A percentile compares a stretch with the other conserved stretches of the same genome.
Evolutionary conservation across 2,329 filamentous ascomycete genomes (phyloP).

Genomic region (Fusarium continuum): DNA sequence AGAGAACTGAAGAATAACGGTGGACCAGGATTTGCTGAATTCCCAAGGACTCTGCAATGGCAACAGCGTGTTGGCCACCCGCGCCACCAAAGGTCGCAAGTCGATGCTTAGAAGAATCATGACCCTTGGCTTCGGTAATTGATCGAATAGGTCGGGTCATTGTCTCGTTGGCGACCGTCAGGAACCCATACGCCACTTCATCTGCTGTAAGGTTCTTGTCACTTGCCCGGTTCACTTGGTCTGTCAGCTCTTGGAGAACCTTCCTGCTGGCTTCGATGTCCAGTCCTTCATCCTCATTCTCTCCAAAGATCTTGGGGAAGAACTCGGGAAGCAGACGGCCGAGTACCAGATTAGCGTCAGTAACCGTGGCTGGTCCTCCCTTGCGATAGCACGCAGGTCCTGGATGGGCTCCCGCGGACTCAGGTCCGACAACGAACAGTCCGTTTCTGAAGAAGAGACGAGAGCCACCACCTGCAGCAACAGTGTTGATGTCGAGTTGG

Average conservation of each 20-base stretch:
- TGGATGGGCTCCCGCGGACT: slow-evolving; percentile 88
- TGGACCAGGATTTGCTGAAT: slow-evolving; percentile 88
- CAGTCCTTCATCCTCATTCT: slow-evolving; percentile 83
- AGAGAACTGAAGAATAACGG: slow-evolving; percentile 87
- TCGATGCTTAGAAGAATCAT: slow-evolving; percentile 89
- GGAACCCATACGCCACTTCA: slow-evolving; percentile 88
- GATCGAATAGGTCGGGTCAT: slow-evolving; percentile 93
- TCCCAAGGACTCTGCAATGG: slow-evolving; percentile 84
- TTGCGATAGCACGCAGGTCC: slow-evolving; percentile 93
- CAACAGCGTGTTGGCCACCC: slow-evolving; percentile 91
- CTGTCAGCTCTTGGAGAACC: slow-evolving; percentile 78
- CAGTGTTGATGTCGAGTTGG: slow-evolving; percentile 93
- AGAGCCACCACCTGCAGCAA: slow-evolving; percentile 88
- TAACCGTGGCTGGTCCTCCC: slow-evolving; percentile 89
- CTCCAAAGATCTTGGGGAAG: slow-evolving; percentile 95
- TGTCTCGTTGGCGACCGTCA: slow-evolving; percentile 89
- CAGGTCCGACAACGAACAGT: slow-evolving; percentile 88
- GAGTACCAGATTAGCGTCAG: slow-evolving; percentile 88
- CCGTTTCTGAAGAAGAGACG: slow-evolving; percentile 89
- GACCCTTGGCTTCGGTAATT: slow-evolving; percentile 90
- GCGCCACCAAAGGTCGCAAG: slow-evolving; percentile 92
- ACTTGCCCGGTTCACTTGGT: slow-evolving; percentile 80
- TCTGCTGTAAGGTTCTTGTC: slow-evolving; percentile 78
- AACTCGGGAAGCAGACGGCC: slow-evolving; percentile 87
- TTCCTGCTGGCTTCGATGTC: slow-evolving; percentile 79